Base-by-base conservation (phyloP, 345 rosid genomes). In the Pistacia vera region DNA sequence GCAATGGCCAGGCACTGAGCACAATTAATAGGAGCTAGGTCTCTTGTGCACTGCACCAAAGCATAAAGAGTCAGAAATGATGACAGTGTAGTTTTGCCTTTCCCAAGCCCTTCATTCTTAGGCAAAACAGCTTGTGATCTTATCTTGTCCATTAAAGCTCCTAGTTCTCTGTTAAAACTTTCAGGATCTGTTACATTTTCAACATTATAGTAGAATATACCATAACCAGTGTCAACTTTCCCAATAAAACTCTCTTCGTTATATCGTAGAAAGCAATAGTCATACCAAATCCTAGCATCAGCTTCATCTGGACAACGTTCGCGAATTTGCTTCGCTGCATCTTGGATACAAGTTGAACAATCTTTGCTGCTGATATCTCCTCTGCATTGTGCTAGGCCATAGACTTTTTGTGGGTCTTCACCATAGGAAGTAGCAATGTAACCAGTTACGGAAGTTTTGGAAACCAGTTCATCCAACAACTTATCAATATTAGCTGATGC, bases 351-450 rank as follows among this genome's bases (percentile, higher is more conserved):
- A 48, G 33, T 72, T 0, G 86, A 77, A 71, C 95, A 91, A 70
- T 88, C 91, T 63, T 79, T 33, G 56, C 64, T 72, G 82, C 86
- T 79, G 20, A 90, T 84, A 73, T 90, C 98, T 66, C 92, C 92
- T 73, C 98, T 85, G 86, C 98, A 90, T 78, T 92, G 97, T 17
- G 92, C 90, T 2, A 92, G 87, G 33, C 98, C 97, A 51, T 90
- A 89, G 48, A 92, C 89, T 68, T 20, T 86, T 63, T 85, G 85
- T 46, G 67, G 62, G 69, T 57, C 85, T 59, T 63, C 61, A 14
- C 92, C 91, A 5, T 67, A 71, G 36, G 87, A 84, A 36, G 83
- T 77, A 3, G 86, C 78, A 35, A 66, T n/a, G 70, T 81, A 91
- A 30, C 91, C 94, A 46, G 85, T 49, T 35, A 77, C 77, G 52